Evolutionary conservation across 257 asterid genomes (phyloP), one percentile per base, ranked within the genome.

Genomic region (Asclepias syriaca): DNA sequence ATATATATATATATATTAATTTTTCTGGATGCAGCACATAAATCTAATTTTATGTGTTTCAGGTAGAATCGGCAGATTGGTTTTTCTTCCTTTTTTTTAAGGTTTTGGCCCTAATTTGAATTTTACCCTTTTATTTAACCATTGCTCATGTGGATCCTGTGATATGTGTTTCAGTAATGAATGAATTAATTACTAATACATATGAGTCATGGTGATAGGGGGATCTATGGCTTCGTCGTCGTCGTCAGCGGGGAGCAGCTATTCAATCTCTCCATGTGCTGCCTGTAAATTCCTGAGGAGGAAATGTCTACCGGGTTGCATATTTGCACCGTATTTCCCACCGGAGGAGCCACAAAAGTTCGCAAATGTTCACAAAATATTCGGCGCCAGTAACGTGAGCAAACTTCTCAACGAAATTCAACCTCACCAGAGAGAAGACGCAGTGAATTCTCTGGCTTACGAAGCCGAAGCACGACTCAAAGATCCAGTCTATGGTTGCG

Each of bases 211-310:
- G 45, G 45, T 40, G 48, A 6, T 29, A 2, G 22, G 65, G 56
- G 72, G 9, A 51, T 24, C 0, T 48, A 79, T 84, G 93, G 81
- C 94, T 73, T 84, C 91, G 24, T 79, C 89, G 19, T 34, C 39
- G 39, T 34, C 39, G 39, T 34, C 39, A 43, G 48, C 57, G 39
- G 39, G 5, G 39, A 51, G 57, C 65, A 77, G 74, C 78, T 80
- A 84, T 61, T 85, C 89, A 66, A 88, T 83, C 82, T 85, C 97
- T 13, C 97, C 97, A 0, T 90, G 97, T 72, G 97, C 97, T 5
- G 97, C 96, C 69, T 91, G 97, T 87, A 91, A 91, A 55, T 91
- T 85, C 83, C 82, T 91, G 9, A 64, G 97, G 72, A 72, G 96
- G 39, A 91, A 86, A 72, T 91, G 97, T 82, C 64, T 78, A 40